These are phyloP conservation scores for Metschnikowia gelsemii DNA, from an alignment of 805 yeast genomes.

Conservation along the genomic window DNA sequence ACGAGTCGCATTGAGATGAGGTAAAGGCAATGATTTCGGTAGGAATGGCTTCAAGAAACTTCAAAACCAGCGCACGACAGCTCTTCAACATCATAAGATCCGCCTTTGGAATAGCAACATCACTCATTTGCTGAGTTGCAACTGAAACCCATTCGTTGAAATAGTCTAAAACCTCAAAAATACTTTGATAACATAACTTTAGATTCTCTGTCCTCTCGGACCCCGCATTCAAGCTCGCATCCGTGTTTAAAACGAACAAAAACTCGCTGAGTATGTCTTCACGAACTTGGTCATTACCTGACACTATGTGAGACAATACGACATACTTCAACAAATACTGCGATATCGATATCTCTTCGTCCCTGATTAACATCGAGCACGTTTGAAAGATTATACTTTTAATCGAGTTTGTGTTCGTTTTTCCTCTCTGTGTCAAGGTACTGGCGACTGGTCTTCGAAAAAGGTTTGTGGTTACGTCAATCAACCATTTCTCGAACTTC, in stretches of 20 bases:
- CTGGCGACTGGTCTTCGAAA: constrained; percentile 42
- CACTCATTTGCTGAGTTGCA: constrained; percentile 34
- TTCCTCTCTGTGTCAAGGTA: constrained; percentile 14
- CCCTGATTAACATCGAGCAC: constrained; percentile 62
- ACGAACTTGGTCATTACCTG: constrained; percentile 38
- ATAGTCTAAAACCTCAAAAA: constrained; percentile 80
- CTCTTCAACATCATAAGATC: constrained; percentile 27
- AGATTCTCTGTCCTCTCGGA: constrained; percentile 56
- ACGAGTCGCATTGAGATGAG: constrained; percentile 80
- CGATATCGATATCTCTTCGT: constrained; percentile 68
- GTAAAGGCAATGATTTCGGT: constrained; percentile 70
- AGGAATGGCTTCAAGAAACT: constrained; percentile 57
- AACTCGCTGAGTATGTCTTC: constrained; percentile 59
- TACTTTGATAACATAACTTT: constrained; percentile 64
- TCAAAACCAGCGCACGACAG: constrained; percentile 36
- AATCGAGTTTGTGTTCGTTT: constrained; percentile 14
- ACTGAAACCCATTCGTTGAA: constrained; percentile 71
- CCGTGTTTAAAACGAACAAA: constrained; percentile 45
- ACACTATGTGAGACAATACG: constrained; percentile 60
- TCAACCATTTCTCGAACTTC: constrained; percentile 70
- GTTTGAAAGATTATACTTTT: constrained; percentile 52
- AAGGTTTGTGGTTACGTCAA: constrained; percentile 64
- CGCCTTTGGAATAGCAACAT: constrained; percentile 19
- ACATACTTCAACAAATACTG: constrained; percentile 76
- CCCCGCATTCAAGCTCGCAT: constrained; percentile 46